Percentiles rank a stretch among this genome's conserved stretches.
Evolutionary conservation across 2,329 filamentous ascomycete species (phyloP).

Genomic region (Emmonsia crescens): DNA sequence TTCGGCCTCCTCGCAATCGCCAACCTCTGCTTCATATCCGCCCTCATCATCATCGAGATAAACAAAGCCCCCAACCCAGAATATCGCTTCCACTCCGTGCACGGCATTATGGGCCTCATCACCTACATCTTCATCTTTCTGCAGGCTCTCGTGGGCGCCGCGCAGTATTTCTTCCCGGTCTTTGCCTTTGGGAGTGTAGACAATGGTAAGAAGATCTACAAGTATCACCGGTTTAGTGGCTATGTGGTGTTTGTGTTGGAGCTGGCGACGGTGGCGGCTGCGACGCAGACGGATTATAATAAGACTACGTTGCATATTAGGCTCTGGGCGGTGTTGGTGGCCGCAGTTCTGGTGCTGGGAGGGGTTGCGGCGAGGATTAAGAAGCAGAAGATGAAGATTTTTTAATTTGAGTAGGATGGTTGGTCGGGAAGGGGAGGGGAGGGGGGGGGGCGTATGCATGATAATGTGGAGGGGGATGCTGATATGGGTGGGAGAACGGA

Average conservation of each 20-base stretch:
- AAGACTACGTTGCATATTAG: constrained; percentile 57
- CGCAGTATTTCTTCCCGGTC: constrained; percentile 64
- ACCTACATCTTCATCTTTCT: constrained; percentile 59
- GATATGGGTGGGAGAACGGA: too few species aligned
- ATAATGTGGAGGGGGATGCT: too few species aligned
- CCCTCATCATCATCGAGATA: constrained; percentile 42
- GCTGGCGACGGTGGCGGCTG: constrained; percentile 61
- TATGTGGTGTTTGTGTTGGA: constrained; percentile 63
- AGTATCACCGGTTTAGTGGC: constrained; percentile 72
- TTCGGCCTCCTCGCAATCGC: constrained; percentile 54
- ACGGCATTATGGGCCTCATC: constrained; percentile 71
- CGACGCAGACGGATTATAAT: constrained; percentile 68
- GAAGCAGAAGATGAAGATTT: constrained; percentile 64
- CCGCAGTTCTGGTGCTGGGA: constrained; percentile 52
- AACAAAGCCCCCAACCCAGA: constrained; percentile 66
- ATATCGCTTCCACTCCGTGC: constrained; percentile 57
- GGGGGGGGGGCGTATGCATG: too few species aligned
- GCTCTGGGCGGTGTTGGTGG: constrained; percentile 63
- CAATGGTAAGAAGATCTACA: constrained; percentile 73
- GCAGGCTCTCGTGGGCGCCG: constrained; percentile 70
- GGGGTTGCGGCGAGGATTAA: constrained; percentile 72
- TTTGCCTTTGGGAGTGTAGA: constrained; percentile 64
- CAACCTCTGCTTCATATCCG: constrained; percentile 28
- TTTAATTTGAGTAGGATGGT: constrained; percentile 7
- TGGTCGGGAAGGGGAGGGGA: background rate